Base-by-base conservation (phyloP, 2,329 filamentous ascomycete species). In the Achaetomium macrosporum region DNA sequence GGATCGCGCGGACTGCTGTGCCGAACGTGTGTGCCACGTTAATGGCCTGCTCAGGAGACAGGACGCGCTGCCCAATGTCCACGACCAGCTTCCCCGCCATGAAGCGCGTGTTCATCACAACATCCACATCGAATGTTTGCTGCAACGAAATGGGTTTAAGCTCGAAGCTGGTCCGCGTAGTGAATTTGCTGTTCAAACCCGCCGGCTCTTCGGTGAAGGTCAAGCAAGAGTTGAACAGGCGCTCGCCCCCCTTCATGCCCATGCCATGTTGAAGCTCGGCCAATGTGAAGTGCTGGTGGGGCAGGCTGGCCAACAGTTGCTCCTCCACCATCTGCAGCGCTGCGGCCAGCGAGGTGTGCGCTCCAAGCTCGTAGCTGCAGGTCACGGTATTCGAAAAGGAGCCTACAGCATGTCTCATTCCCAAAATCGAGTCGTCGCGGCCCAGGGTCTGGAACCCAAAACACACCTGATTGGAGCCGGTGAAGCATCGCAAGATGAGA, bases 11-110 rank as follows among this genome's bases (percentile, higher is more conserved):
- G 13, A 83, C 64, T 0, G 80, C 75, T 17, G 73, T 72, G 37
- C 78, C 76, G 42, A 84, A 81, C 0, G 76, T 76, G 53, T 71
- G 71, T 15, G 75, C 73, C 2, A 83, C 66, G 45, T 75, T 77
- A 20, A 68, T 64, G 0, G 73, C 71, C 51, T 80, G 77, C 0
- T 68, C 58, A 0, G 71, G 69, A 7, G 78, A 68, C 57, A 66
- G 61, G 36, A 73, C 68, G 7, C 71, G 69, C 43, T 75, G 72
- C 12, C 69, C 71, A 10, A 79, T 65, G 29, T 76, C 72, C 3
- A 72, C 67, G 0, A 71, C 69, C 7, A 80, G 62, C 15, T 62
- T 69, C 1, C 71, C 71, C 16, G 68, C 62, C 7, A 68, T 61
- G 43, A 77, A 74, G 29, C 70, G 71, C 2, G 73, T 62, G 19